phyloP scores from a whole-genome alignment of 2,329 filamentous ascomycete genomes.

The Endoconidiophora polonica region DNA sequence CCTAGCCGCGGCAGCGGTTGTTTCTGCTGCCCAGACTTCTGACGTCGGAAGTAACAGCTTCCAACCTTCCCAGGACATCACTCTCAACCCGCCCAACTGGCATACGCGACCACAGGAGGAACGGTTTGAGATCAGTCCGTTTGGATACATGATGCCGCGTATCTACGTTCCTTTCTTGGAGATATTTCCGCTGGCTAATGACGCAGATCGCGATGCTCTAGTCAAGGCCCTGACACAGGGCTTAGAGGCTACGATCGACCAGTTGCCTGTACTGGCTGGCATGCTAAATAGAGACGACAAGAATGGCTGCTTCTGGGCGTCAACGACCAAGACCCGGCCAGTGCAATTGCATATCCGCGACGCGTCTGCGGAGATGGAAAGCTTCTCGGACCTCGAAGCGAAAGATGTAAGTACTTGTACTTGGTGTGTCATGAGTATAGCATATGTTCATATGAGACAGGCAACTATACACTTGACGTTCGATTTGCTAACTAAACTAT shows the following conservation, averaged over 20 bases:
- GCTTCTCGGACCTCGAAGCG: conserved; percentile 6
- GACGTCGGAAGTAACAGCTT: no score
- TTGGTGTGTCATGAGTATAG: background rate
- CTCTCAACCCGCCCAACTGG: conserved; percentile 4
- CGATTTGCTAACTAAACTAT: background rate
- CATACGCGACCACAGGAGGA: background rate
- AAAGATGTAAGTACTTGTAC: conserved; percentile 5
- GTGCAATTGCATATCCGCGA: background rate
- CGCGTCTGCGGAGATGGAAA: background rate
- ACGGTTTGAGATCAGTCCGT: conserved; percentile 5
- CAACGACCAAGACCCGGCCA: background rate
- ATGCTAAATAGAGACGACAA: background rate
- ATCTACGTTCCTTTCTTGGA: conserved; percentile 2
- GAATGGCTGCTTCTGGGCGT: background rate
- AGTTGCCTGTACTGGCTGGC: conserved; percentile 1
- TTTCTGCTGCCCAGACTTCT: no score
- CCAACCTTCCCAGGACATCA: background rate
- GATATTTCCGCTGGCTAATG: conserved; percentile 1
- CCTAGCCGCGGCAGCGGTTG: no score
- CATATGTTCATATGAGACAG: background rate
- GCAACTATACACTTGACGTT: background rate
- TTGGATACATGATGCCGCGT: conserved; percentile 8
- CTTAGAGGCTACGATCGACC: background rate
- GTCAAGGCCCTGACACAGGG: background rate
- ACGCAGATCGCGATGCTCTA: background rate